These are phyloP conservation scores for Juglanconis juglandina DNA, from an alignment of 2,329 filamentous ascomycete genomes.

Conservation along the genomic window DNA sequence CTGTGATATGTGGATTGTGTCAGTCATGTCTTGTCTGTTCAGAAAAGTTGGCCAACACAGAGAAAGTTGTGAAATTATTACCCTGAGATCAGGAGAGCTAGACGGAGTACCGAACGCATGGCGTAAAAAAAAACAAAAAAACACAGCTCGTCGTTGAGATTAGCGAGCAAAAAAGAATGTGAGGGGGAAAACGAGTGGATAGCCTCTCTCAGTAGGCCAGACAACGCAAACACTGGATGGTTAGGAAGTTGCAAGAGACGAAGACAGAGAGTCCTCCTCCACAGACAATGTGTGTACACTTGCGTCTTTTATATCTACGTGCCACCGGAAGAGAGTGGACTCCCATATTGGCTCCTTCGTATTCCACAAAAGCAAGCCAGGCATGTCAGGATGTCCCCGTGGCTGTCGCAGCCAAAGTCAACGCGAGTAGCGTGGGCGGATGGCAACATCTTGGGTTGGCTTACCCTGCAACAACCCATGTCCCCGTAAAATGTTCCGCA, in stretches of 20 bases:
- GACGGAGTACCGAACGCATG: slow-evolving; percentile 8
- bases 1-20: slow-evolving; percentile 6
- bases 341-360: background rate
- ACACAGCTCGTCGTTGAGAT: background rate
- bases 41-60: background rate
- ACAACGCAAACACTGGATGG: slow-evolving; percentile 1
- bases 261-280: background rate
- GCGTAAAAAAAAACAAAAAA: background rate
- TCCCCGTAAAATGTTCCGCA: background rate
- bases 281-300: background rate
- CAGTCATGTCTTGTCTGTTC: slow-evolving; percentile 12
- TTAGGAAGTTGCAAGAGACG: background rate
- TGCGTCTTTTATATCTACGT: slow-evolving; percentile 7
- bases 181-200: slow-evolving; percentile 10
- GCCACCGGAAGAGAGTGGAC: background rate
- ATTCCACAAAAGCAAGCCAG: slow-evolving; percentile 6
- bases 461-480: background rate
- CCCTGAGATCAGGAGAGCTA: slow-evolving; percentile 12
- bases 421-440: background rate
- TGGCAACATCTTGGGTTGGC: background rate
- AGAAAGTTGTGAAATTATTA: background rate
- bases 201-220: slow-evolving; percentile 6
- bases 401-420: background rate
- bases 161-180: background rate
- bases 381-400: background rate